These are phyloP conservation scores for Leccinellum rugosiceps DNA, from an alignment of 768 basidiomycete species.

Conservation along the genomic window DNA sequence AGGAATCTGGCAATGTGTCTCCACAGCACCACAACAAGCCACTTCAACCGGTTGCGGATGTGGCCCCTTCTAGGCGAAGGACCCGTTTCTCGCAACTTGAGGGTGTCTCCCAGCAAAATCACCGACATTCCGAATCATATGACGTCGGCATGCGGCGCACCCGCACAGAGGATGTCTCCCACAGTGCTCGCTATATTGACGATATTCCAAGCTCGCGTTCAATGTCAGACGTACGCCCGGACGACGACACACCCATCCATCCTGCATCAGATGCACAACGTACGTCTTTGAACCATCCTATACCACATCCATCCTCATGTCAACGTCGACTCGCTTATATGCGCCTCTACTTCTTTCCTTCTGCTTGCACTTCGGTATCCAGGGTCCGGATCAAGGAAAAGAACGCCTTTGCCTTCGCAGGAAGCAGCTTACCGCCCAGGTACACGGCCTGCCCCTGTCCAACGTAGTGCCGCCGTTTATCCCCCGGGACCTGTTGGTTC, in stretches of 20 bases:
- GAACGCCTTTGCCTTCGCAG: conserved; percentile 38
- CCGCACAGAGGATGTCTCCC: conserved; percentile 19
- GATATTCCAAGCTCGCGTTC: conserved; percentile 19
- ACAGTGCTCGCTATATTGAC: conserved; percentile 13
- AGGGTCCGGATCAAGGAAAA: conserved; percentile 33
- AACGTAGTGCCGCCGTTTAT: conserved; percentile 9
- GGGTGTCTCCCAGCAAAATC: conserved; percentile 8
- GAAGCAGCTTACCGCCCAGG: conserved; percentile 28
- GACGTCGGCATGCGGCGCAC: conserved; percentile 18
- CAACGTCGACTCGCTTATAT: conserved; percentile 26
- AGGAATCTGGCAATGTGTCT: conserved; percentile 16
- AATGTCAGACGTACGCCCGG: conserved; percentile 16
- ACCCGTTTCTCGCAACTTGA: conserved; percentile 26
- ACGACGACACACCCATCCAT: conserved; percentile 16
- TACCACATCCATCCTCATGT: conserved; percentile 27
- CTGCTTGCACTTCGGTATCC: conserved; percentile 17
- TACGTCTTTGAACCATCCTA: conserved; percentile 35
- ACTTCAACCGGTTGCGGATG: conserved; percentile 12
- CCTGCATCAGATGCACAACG: conserved; percentile 33
- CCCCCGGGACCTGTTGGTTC: conserved; percentile 1
- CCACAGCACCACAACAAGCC: conserved; percentile 15
- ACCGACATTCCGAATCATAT: conserved; percentile 10
- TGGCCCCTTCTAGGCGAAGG: conserved; percentile 6
- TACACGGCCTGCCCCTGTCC: conserved; percentile 9
- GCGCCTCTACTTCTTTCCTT: conserved; percentile 17